A percentile compares a stretch with the other conserved stretches of the same genome.
phyloP scores from a whole-genome alignment of 306 rosid species.

The Cucumis melo region DNA sequence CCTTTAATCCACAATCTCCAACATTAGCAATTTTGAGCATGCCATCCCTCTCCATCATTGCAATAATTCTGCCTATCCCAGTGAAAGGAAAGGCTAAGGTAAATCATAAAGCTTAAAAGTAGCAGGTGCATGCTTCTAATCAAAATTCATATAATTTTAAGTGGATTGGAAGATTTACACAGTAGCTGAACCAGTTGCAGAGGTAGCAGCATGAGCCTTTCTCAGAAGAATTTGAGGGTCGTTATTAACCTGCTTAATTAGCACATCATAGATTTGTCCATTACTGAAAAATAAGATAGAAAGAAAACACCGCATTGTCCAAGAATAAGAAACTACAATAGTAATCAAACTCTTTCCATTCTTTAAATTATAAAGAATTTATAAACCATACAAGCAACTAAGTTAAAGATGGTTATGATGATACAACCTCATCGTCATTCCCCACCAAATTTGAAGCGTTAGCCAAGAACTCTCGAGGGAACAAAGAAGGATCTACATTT shows the following conservation, averaged over 20 bases:
- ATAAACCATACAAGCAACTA: background rate
- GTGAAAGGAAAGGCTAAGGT: slow-evolving; percentile 4
- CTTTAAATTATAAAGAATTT: background rate
- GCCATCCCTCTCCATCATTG: slow-evolving; percentile 78
- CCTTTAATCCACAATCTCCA: slow-evolving; percentile 78
- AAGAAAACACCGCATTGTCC: background rate
- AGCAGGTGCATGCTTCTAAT: background rate
- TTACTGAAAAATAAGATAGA: background rate
- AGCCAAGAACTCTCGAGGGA: slow-evolving; percentile 69
- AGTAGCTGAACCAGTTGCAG: slow-evolving; percentile 81
- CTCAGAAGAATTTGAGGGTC: slow-evolving; percentile 69
- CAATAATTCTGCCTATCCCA: slow-evolving; percentile 42
- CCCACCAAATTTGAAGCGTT: slow-evolving; percentile 46
- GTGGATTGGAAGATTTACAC: slow-evolving; percentile 38
- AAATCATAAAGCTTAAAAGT: background rate
- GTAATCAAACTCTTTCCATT: background rate
- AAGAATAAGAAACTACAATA: background rate
- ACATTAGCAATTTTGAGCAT: slow-evolving; percentile 74
- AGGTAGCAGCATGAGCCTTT: slow-evolving; percentile 88
- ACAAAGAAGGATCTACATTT: slow-evolving; percentile 75
- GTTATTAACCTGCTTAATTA: slow-evolving; percentile 49
- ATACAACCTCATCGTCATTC: slow-evolving; percentile 55
- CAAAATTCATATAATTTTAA: background rate
- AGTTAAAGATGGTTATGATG: background rate
- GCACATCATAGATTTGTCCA: slow-evolving; percentile 10